Base-by-base conservation (phyloP, 2,329 filamentous ascomycete species). In the Fusarium floridanum region DNA sequence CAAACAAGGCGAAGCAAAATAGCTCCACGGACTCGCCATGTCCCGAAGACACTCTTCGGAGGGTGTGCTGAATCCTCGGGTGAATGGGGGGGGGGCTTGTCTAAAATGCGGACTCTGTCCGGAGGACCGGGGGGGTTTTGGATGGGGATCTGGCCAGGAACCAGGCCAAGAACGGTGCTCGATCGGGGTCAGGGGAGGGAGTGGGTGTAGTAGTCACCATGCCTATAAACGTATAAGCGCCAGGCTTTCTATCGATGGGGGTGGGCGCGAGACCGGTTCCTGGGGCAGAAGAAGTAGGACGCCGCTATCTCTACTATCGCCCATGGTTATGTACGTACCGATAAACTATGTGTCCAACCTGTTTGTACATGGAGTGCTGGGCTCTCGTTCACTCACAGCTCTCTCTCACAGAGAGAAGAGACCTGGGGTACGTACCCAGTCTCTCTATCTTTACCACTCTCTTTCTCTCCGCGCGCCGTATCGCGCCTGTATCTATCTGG, bases 301-400 rank as follows among this genome's bases (percentile, higher is more conserved):
- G 56, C 65, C 66, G 74, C 70, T 78, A 78, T 78, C 76, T 77
- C 62, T 74, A 60, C 61, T 75, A 73, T 75, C 75, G 32, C 14
- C 41, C n/a, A 12, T 43, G 27, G 39, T 41, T 41, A 41, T 7
- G 76, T 78, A 78, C 76, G 76, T 78, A 78, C 76, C 70, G 70
- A 67, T 78, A 78, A 78, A 77, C 75, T 76, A 69, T 77, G 75
- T 77, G 76, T 77, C 76, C 71, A 74, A 74, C 74, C 68, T 69
- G 76, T 78, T 78, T 72, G 64, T 75, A 68, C 64, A 61, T 66
- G 64, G 45, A 27, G 24, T 5, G 27, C 27, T 24, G 12, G 17
- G 29, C 34, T 37, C 27, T 32, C 27, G 17, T 24, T 22, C 55
- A 24, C 27, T 41, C 56, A 24, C 36, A 29, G n/a, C 12, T 39